These are phyloP conservation scores for Sequoia sempervirens DNA, from an alignment of 75 land plant species.

Conservation along the genomic window DNA sequence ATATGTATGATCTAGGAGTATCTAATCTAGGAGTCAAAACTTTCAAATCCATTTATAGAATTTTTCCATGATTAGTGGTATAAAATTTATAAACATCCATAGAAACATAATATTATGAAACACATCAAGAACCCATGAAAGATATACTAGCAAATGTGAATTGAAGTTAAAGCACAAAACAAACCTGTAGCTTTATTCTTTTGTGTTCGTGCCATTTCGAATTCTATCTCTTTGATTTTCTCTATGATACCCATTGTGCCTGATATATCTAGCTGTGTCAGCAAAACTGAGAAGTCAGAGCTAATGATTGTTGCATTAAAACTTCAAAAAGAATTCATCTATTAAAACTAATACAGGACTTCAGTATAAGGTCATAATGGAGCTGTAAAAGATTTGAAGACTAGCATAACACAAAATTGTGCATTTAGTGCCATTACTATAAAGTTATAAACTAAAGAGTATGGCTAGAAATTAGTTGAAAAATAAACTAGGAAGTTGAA, in stretches of 20 bases:
- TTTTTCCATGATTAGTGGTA: neutral
- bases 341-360: neutral
- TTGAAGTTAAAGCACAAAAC: neutral
- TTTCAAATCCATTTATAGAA: neutral
- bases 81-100: neutral
- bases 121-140: neutral
- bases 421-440: neutral
- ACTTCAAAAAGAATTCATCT: neutral
- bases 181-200: slow-evolving; percentile 98
- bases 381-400: neutral
- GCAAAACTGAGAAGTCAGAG: neutral
- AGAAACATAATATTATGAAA: neutral
- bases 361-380: neutral
- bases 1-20: neutral
- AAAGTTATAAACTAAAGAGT: neutral
- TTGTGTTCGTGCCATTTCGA: slow-evolving; percentile 98
- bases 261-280: neutral
- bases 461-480: neutral
- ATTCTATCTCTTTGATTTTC: slow-evolving; percentile 93
- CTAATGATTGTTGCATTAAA: neutral
- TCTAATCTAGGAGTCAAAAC: neutral
- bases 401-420: neutral
- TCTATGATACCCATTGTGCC: slow-evolving; percentile 85
- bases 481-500: too few species aligned
- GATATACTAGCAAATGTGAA: slow-evolving; percentile 8